Conservation (phyloP, 1,139 yeast species). For the Taiozyma onychis region DNA sequence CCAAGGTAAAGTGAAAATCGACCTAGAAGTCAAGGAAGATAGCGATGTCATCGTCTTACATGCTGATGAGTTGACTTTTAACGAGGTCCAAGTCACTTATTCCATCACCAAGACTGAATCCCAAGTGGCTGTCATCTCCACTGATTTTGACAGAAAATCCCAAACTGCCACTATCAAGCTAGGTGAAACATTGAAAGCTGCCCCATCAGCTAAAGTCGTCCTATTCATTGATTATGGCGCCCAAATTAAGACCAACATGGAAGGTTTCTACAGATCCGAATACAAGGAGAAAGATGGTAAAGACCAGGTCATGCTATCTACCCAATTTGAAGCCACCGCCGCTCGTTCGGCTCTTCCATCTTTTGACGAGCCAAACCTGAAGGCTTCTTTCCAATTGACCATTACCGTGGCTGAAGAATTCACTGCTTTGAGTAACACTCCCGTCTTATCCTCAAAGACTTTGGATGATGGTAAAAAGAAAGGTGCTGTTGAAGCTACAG, state of each 20-base stretch:
- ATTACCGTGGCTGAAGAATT: slow-evolving; percentile 49
- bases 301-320: slow-evolving; percentile 62
- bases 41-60: slow-evolving; percentile 55
- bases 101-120: slow-evolving; percentile 21
- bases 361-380: slow-evolving; percentile 73
- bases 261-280: slow-evolving; percentile 76
- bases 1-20: slow-evolving; percentile 59
- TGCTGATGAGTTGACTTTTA: slow-evolving; percentile 37
- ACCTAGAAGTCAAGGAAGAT: slow-evolving; percentile 59
- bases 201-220: slow-evolving; percentile 36
- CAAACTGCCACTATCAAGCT: slow-evolving; percentile 63
- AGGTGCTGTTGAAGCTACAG: slow-evolving; percentile 20
- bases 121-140: slow-evolving; percentile 25
- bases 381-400: slow-evolving; percentile 65
- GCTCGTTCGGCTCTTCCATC: slow-evolving; percentile 85
- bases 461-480: slow-evolving; percentile 44
- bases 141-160: slow-evolving; percentile 42
- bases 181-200: slow-evolving; percentile 36
- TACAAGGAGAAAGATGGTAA: slow-evolving; percentile 58
- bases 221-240: slow-evolving; percentile 60
- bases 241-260: slow-evolving; percentile 64
- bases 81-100: slow-evolving; percentile 9
- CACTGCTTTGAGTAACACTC: slow-evolving; percentile 75
- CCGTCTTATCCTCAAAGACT: slow-evolving; percentile 39
- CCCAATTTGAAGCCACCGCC: slow-evolving; percentile 84